phyloP scores from a whole-genome alignment of 768 basidiomycete genomes.

The Rhodotorula diobovata region DNA sequence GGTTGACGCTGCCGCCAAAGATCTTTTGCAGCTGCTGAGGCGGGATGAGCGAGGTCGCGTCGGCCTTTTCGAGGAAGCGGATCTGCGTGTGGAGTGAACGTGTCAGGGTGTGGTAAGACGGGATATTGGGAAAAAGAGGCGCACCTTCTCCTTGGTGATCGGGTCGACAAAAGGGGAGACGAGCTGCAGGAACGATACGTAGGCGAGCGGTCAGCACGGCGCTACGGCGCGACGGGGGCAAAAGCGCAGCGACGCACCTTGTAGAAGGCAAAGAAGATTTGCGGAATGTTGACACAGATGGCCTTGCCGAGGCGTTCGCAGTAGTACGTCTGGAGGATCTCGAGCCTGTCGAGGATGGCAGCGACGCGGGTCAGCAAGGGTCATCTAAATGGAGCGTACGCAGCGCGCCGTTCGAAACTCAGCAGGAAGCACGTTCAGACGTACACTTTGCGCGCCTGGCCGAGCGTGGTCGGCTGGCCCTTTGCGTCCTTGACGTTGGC shows the following conservation, averaged over 20 bases:
- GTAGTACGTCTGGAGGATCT: constrained; percentile 46
- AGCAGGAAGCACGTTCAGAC: neutral
- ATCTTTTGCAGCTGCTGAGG: constrained; percentile 62
- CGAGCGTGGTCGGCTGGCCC: constrained; percentile 41
- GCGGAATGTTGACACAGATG: constrained; percentile 71
- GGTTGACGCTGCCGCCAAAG: constrained; percentile 65
- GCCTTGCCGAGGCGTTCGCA: constrained; percentile 70
- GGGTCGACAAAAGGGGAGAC: constrained; percentile 65
- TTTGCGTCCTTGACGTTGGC: constrained; percentile 29
- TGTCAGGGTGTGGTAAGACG: constrained; percentile 53
- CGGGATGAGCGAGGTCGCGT: constrained; percentile 55
- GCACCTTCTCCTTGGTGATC: constrained; percentile 52
- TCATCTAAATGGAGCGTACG: too few species aligned
- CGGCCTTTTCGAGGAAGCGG: constrained; percentile 41
- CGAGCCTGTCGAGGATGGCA: constrained; percentile 48
- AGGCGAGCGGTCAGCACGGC: neutral
- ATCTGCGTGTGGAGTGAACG: constrained; percentile 42
- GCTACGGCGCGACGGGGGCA: neutral
- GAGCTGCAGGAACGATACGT: constrained; percentile 10
- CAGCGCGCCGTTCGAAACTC: too few species aligned
- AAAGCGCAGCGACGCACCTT: constrained; percentile 3
- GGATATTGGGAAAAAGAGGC: neutral
- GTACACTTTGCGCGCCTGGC: constrained; percentile 42
- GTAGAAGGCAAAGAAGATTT: constrained; percentile 40
- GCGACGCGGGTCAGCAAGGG: constrained; percentile 41